Base-by-base conservation (phyloP, 768 basidiomycete genomes). In the Hirschioporus abietinus region DNA sequence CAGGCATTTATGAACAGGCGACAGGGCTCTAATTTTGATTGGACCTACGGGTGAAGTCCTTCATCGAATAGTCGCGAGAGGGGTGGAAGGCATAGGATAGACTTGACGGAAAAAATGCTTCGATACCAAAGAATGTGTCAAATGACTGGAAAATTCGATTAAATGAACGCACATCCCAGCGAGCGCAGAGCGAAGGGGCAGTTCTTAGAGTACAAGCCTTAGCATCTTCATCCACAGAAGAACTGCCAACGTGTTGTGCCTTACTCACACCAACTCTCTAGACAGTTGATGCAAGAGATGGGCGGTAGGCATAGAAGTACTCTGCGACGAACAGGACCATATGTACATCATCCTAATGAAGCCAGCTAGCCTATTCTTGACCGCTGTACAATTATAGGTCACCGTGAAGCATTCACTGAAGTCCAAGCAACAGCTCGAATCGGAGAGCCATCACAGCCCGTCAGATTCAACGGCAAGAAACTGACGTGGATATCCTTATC, bases 381-480 rank as follows among this genome's bases (percentile, higher is more conserved):
- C 20, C 15, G 20, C 30, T 30, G 12, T 52, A 20, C 42, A 15
- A 15, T 1, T 52, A 52, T 52, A 52, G 42, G 20, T 15, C 42
- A 52, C 20, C 20, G 42, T 3, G 12, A 20, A 52, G 20, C 42
- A 15, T 15, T 15, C 20, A 15, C 12, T 52, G 42, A 52, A 15
- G 12, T 12, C 42, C 42, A 52, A 52, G 86, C 90, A 67, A 86
- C 86, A 4, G 89, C 91, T 68, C 90, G 81, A n/a, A 90, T 78
- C 0, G 90, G 90, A 17, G 88, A 87, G 5, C 87, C 90, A 71
- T 92, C 91, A 25, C 82, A 80, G 0, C 80, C 83, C 5, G 76
- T 77, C n/a, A 92, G 65, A 25, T 79, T 85, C 63, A 92, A 72
- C 0, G 90, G 90, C 52, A 86, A 72, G 64, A 91, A 72, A 65